A percentile compares a stretch with the other conserved stretches of the same genome.
Evolutionary conservation across 768 basidiomycete species (phyloP).

Genomic region (Amanita jacksonii): DNA sequence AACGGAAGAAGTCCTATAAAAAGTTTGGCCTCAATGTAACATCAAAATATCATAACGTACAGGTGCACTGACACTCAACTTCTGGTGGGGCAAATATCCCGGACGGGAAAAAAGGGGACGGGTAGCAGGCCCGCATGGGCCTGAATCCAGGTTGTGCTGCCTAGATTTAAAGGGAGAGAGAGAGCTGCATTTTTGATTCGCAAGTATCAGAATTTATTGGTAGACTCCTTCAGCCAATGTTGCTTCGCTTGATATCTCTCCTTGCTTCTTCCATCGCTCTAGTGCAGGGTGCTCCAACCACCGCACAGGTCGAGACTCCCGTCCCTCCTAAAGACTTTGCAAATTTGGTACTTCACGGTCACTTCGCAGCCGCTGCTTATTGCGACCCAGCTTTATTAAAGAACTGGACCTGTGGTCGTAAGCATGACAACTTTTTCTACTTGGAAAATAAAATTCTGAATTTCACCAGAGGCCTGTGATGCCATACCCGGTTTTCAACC

Average conservation of each 20-base stretch:
- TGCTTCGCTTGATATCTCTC: neutral
- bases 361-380: constrained; percentile 49
- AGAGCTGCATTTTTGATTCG: too few relatives aligned
- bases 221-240: too few relatives aligned
- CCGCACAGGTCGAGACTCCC: constrained; percentile 13
- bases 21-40: too few relatives aligned
- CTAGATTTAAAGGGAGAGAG: too few relatives aligned
- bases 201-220: too few relatives aligned
- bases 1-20: too few relatives aligned
- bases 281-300: constrained; percentile 9
- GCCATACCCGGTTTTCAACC: constrained; percentile 31
- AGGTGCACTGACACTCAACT: too few relatives aligned
- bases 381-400: constrained; percentile 28
- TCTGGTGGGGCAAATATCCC: too few relatives aligned
- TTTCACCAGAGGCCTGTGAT: constrained; percentile 27
- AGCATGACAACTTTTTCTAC: constrained; percentile 4
- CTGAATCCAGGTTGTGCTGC: too few relatives aligned
- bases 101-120: too few relatives aligned
- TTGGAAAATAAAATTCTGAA: neutral
- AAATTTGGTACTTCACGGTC: constrained; percentile 34
- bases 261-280: neutral
- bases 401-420: constrained; percentile 38
- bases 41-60: too few relatives aligned
- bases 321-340: constrained; percentile 24
- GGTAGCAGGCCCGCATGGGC: too few relatives aligned